A percentile compares a stretch with the other conserved stretches of the same genome.
Evolutionary conservation across 169 alveolate genomes (phyloP).

Genomic region (Plasmodium cynomolgi): DNA sequence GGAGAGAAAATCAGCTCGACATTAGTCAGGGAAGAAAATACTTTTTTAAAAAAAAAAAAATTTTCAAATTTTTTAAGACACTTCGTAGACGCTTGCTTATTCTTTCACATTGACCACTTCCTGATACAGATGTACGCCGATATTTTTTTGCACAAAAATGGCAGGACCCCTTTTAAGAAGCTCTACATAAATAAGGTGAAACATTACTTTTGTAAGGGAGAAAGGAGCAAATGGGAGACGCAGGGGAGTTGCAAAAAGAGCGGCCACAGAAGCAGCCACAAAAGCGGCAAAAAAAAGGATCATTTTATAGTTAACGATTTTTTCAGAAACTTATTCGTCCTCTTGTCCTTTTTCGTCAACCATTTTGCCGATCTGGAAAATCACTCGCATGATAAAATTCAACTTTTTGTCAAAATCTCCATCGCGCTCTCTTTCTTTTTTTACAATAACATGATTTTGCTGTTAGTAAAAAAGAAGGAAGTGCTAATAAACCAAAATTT

Average conservation of each 20-base stretch:
- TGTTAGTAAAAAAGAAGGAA: slow-evolving; percentile 39
- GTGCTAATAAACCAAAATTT: slow-evolving; percentile 11
- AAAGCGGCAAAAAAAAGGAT: not conserved
- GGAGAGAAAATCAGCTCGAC: slow-evolving; percentile 64
- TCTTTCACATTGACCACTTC: slow-evolving; percentile 46
- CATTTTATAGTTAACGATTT: slow-evolving; percentile 51
- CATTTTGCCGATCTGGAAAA: slow-evolving; percentile 26
- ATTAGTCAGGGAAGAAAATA: slow-evolving; percentile 33
- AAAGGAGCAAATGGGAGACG: not conserved
- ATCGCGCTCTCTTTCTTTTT: slow-evolving; percentile 46
- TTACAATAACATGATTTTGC: slow-evolving; percentile 53
- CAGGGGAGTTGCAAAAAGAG: slow-evolving; percentile 2
- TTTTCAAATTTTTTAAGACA: slow-evolving; percentile 29
- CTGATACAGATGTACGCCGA: slow-evolving; percentile 46
- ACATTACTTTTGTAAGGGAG: slow-evolving; percentile 35
- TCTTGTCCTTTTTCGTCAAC: slow-evolving; percentile 58
- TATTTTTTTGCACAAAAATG: slow-evolving; percentile 21
- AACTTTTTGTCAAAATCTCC: slow-evolving; percentile 39
- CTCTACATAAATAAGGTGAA: slow-evolving; percentile 33
- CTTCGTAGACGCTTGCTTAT: slow-evolving; percentile 62
- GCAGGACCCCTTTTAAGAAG: slow-evolving; percentile 16
- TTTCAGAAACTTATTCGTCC: slow-evolving; percentile 57
- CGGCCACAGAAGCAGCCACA: not conserved
- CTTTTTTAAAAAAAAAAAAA: slow-evolving; percentile 21
- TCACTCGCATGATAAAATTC: slow-evolving; percentile 6